A percentile compares a stretch with the other conserved stretches of the same genome.
phyloP scores from a whole-genome alignment of 768 basidiomycete genomes.

The Termitomyces heimii region DNA sequence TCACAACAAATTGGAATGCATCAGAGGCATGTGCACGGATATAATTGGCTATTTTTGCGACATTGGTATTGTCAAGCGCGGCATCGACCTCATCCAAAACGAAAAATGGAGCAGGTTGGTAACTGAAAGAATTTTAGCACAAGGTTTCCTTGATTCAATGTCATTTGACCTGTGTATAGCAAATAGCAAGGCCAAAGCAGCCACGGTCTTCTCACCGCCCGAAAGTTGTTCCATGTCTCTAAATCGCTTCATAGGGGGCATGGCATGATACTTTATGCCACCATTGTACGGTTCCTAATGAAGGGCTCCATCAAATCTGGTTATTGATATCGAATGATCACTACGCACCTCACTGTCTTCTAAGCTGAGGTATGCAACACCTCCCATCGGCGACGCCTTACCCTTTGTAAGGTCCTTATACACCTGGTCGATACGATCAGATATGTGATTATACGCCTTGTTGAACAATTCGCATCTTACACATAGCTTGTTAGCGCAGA shows the following conservation, averaged over 20 bases:
- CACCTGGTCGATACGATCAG: slow-evolving; percentile 89
- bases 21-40: slow-evolving; percentile 81
- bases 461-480: slow-evolving; percentile 78
- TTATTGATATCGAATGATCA: background rate
- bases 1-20: slow-evolving; percentile 93
- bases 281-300: slow-evolving; percentile 55
- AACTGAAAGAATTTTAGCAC: slow-evolving; percentile 37
- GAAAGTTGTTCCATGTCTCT: slow-evolving; percentile 99
- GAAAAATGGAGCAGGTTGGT: slow-evolving; percentile 96
- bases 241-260: slow-evolving; percentile 99
- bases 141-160: background rate
- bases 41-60: slow-evolving; percentile 92
- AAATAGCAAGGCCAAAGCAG: slow-evolving; percentile 92
- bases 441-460: slow-evolving; percentile 94
- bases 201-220: slow-evolving; percentile 98
- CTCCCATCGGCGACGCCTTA: slow-evolving; percentile 89
- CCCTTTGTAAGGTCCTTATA: slow-evolving; percentile 99
- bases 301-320: background rate
- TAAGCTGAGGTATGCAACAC: slow-evolving; percentile 92
- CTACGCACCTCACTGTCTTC: slow-evolving; percentile 86
- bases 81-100: slow-evolving; percentile 99
- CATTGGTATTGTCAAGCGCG: slow-evolving; percentile 97
- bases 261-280: slow-evolving; percentile 98
- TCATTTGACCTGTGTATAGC: slow-evolving; percentile 81
- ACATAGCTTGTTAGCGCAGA: background rate